These are phyloP conservation scores for Termitomyces sp. DNA, from an alignment of 768 basidiomycete genomes.

Conservation along the genomic window DNA sequence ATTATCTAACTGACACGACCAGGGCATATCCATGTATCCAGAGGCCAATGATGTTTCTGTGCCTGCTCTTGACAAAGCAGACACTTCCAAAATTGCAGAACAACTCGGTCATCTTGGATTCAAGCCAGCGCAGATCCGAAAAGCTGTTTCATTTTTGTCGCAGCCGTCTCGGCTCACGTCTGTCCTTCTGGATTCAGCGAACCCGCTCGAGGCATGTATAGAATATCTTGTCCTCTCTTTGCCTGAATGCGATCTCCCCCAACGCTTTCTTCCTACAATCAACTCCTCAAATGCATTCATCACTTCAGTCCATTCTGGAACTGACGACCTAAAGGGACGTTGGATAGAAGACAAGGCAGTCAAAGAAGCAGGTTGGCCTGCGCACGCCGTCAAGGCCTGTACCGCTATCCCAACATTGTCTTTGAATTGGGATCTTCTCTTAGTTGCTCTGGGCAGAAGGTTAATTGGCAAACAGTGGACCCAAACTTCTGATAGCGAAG, in stretches of 20 bases:
- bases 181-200: conserved; percentile 54
- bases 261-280: conserved; percentile 58
- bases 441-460: conserved; percentile 50
- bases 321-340: conserved; percentile 61
- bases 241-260: conserved; percentile 86
- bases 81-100: conserved; percentile 37
- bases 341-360: conserved; percentile 81
- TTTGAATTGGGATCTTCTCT: conserved; percentile 52
- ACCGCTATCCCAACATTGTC: conserved; percentile 34
- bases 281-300: conserved; percentile 72
- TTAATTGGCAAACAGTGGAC: conserved; percentile 45
- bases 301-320: conserved; percentile 59
- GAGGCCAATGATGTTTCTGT: conserved; percentile 36
- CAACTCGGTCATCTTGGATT: conserved; percentile 72
- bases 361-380: conserved; percentile 84
- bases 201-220: conserved; percentile 74
- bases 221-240: conserved; percentile 82
- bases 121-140: conserved; percentile 46
- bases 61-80: conserved; percentile 39
- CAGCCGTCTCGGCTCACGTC: conserved; percentile 54
- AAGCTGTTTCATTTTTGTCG: conserved; percentile 55
- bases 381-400: conserved; percentile 61
- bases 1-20: background rate
- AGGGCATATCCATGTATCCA: conserved; percentile 50
- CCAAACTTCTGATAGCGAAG: conserved; percentile 8